Base-by-base conservation (phyloP, 495 filamentous ascomycete genomes). In the Aspergillus diversus region DNA sequence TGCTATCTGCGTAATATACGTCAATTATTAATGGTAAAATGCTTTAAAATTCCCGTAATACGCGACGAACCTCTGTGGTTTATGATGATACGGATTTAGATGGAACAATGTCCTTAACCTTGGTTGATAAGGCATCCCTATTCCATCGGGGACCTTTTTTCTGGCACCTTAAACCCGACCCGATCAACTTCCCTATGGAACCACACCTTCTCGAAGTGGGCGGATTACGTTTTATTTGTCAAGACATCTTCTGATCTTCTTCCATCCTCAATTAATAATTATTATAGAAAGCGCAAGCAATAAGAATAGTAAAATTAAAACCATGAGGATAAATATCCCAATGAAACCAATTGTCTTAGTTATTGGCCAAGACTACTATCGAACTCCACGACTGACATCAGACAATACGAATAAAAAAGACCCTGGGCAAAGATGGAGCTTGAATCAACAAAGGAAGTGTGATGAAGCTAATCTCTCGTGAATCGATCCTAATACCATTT, bases 401-500 rank as follows among this genome's bases (percentile, higher is more conserved):
- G 21, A 27, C 21, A 27, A 27, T 27, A 27, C 2, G 21, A 27
- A 27, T 27, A 27, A 27, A 27, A 27, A 27, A 27, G 21, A 27
- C 21, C 21, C 21, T 13, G 4, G 39, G 21, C n/a, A 11, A 11
- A 43, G 39, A 43, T 43, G 39, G 39, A 11, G 39, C 39, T 0
- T 17, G 15, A 17, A n/a, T 21, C 5, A 8, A 8, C 47, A 9
- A 21, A 50, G 11, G 4, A 9, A 11, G 47, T 17, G n/a, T 50
- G 48, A 60, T 33, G 48, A 37, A 53, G 58, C 27, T 55, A 61
- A 32, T 43, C 51, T 56, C 57, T 56, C 39, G 9, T 53, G 48
- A 51, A 21, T 37, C 33, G 34, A 34, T 35, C 31, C 47, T 50
- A 50, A 27, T 50, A 55, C 61, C 49, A 42, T 53, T 61, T 70